Evolutionary conservation across 2,329 filamentous ascomycete species (phyloP).

Genomic region (Hypomyces perniciosus): DNA sequence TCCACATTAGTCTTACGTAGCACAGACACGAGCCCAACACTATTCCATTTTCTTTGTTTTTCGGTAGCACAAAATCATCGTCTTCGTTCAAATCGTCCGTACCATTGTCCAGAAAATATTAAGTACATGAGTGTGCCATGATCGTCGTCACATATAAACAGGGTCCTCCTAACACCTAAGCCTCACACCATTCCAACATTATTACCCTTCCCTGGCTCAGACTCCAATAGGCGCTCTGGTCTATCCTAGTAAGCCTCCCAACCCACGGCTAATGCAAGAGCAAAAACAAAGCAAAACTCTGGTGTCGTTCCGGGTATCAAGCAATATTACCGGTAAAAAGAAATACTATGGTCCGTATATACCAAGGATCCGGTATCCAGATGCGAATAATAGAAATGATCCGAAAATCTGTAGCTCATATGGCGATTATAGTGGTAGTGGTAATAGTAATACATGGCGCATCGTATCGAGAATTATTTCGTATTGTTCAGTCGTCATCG

Average conservation of each 20-base stretch:
- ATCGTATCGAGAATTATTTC: neutral
- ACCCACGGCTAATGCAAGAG: neutral
- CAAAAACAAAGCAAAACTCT: neutral
- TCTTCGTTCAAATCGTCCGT: slow-evolving; percentile 8
- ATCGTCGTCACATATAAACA: neutral
- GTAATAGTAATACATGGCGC: neutral
- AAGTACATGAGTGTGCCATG: neutral
- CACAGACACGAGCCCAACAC: slow-evolving; percentile 3
- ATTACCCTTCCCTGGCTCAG: neutral
- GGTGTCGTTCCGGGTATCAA: slow-evolving; percentile 1
- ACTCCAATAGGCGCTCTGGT: neutral
- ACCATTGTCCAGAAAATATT: neutral
- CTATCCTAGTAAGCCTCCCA: neutral
- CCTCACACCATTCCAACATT: neutral
- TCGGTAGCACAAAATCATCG: slow-evolving; percentile 10
- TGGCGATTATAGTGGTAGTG: neutral
- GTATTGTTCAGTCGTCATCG: slow-evolving; percentile 30
- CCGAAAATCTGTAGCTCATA: too few species aligned
- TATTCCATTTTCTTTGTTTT: neutral
- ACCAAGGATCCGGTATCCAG: neutral
- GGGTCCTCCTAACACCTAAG: neutral
- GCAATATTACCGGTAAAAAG: neutral
- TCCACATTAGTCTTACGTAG: slow-evolving; percentile 3
- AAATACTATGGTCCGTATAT: neutral
- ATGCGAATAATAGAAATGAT: neutral